phyloP scores from a whole-genome alignment of 441 rosid genomes.

The Arabidopsis hybrid region DNA sequence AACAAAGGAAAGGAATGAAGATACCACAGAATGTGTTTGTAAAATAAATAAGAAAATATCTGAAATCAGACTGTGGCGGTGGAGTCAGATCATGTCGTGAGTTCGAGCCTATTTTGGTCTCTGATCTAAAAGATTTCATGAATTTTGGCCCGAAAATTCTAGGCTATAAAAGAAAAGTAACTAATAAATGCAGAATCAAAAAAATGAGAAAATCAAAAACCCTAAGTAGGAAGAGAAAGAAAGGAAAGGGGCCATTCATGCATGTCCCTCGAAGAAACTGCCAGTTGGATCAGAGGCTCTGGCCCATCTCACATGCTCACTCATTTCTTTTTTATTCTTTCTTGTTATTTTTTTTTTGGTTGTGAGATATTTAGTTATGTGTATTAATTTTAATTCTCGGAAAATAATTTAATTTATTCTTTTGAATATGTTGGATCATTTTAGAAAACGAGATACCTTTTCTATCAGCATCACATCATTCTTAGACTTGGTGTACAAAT shows the following conservation, averaged over 20 bases:
- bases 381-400: not conserved
- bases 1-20: not conserved
- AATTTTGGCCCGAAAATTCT: not conserved
- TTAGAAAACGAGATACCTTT: constrained; percentile 27
- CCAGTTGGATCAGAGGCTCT: constrained; percentile 41
- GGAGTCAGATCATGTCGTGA: not conserved
- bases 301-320: constrained; percentile 49
- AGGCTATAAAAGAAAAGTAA: not conserved
- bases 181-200: constrained; percentile 14
- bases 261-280: constrained; percentile 48
- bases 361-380: constrained; percentile 1
- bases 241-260: constrained; percentile 38
- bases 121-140: not conserved
- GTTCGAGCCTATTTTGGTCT: not conserved
- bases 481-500: constrained; percentile 30
- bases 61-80: not conserved
- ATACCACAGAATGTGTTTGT: not conserved
- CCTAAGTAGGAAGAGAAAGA: constrained; percentile 21
- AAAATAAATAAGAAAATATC: not conserved
- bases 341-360: not conserved
- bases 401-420: not conserved
- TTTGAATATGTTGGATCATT: constrained; percentile 19
- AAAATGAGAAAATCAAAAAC: not conserved
- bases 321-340: not conserved
- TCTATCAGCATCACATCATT: constrained; percentile 42